A percentile compares a stretch with the other conserved stretches of the same genome.
phyloP scores from a whole-genome alignment of 495 filamentous ascomycete genomes.

The Echria macrotheca region DNA sequence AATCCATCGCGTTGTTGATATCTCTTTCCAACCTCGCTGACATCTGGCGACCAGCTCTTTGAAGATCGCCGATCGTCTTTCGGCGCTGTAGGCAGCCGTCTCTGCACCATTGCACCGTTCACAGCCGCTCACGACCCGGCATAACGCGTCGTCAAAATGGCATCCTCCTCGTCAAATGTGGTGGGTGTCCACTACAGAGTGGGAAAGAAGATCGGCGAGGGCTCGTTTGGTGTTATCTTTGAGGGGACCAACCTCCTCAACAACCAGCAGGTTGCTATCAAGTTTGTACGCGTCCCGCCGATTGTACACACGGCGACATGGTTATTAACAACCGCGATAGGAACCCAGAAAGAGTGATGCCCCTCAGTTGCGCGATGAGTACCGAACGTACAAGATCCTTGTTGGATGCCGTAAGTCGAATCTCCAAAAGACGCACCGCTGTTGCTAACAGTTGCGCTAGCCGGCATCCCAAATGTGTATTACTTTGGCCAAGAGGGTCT shows the following conservation, averaged over 20 bases:
- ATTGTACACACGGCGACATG: too few relatives aligned
- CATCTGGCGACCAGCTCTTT: too few relatives aligned
- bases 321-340: too few relatives aligned
- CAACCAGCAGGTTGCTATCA: conserved; percentile 99
- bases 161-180: conserved; percentile 94
- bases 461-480: conserved; percentile 99
- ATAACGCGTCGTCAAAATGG: too few relatives aligned
- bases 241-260: conserved; percentile 98
- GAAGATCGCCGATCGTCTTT: too few relatives aligned
- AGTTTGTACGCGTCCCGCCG: conserved; percentile 69
- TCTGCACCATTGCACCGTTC: background rate
- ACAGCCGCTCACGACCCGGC: too few relatives aligned
- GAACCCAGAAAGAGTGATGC: conserved; percentile 99
- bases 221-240: conserved; percentile 98
- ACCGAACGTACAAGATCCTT: conserved; percentile 98
- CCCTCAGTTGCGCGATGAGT: conserved; percentile 96
- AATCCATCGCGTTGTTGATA: too few relatives aligned
- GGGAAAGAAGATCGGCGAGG: conserved; percentile 99
- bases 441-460: too few relatives aligned
- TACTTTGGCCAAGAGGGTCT: conserved; percentile 99
- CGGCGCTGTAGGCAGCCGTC: background rate
- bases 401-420: conserved; percentile 91
- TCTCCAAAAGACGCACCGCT: conserved; percentile 12
- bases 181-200: conserved; percentile 99
- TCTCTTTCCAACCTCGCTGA: too few relatives aligned